phyloP scores from a whole-genome alignment of 371 early-diverging fungal genomes.

The Dichotomocladium elegans region DNA sequence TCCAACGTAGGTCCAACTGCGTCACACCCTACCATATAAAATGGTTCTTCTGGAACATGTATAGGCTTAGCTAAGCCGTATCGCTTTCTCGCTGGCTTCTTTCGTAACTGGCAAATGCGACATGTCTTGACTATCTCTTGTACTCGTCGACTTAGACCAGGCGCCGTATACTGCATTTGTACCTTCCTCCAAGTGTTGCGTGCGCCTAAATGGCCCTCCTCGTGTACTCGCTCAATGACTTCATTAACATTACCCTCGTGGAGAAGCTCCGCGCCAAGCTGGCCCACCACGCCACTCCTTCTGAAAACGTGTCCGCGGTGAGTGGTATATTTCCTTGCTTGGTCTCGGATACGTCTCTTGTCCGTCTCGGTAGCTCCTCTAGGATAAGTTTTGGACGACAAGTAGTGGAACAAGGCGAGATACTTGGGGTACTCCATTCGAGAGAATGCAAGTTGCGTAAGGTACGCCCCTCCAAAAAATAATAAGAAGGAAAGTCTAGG shows the following conservation, averaged over 20 bases:
- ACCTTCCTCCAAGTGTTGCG: slow-evolving; percentile 9
- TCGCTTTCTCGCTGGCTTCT: background rate
- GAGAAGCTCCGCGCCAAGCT: slow-evolving; percentile 6
- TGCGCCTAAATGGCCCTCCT: slow-evolving; percentile 16
- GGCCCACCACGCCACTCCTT: too few species aligned
- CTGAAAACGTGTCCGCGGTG: too few species aligned
- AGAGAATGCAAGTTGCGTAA: too few species aligned
- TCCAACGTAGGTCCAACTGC: slow-evolving; percentile 17
- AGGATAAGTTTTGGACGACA: background rate
- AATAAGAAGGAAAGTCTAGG: background rate
- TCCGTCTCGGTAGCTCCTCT: background rate
- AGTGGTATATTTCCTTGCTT: too few species aligned
- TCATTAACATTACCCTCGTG: slow-evolving; percentile 4
- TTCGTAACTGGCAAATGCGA: slow-evolving; percentile 5
- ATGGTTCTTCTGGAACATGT: slow-evolving; percentile 1
- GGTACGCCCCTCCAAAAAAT: background rate
- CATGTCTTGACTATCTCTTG: slow-evolving; percentile 1
- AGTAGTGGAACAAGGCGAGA: background rate
- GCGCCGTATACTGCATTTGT: slow-evolving; percentile 7
- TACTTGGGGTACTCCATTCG: background rate
- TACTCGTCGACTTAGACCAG: background rate
- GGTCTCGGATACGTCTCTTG: background rate
- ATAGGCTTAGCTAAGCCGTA: slow-evolving; percentile 1
- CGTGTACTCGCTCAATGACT: slow-evolving; percentile 3
- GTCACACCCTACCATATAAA: slow-evolving; percentile 16